Percentiles rank a stretch among this genome's conserved stretches.
Conservation (phyloP, 1,139 yeast species). For the Nadsonia starkeyi-henricii region DNA sequence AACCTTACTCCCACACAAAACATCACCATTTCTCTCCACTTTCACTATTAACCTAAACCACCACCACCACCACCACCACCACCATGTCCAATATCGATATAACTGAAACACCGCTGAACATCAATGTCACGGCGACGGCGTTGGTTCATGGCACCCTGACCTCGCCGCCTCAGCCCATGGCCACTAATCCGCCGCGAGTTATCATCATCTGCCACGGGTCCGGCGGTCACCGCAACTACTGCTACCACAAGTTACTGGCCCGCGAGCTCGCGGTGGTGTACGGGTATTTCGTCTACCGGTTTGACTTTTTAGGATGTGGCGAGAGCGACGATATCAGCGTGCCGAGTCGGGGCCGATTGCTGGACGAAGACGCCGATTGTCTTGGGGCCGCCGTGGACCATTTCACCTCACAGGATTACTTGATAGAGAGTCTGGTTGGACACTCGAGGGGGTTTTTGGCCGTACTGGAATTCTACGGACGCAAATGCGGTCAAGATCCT, state of each 20-base stretch:
- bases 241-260: conserved; percentile 57
- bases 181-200: conserved; percentile 15
- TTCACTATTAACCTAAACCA: too few species aligned
- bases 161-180: not conserved
- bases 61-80: too few species aligned
- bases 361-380: conserved; percentile 56
- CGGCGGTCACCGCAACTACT: conserved; percentile 71
- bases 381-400: conserved; percentile 33
- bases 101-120: not conserved
- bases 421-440: conserved; percentile 39
- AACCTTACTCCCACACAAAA: too few species aligned
- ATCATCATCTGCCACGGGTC: conserved; percentile 58
- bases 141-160: not conserved
- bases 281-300: conserved; percentile 54
- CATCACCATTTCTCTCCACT: too few species aligned
- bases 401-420: conserved; percentile 18
- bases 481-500: conserved; percentile 16
- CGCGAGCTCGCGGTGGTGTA: conserved; percentile 40
- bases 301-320: conserved; percentile 83
- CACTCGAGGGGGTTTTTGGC: conserved; percentile 78
- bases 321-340: conserved; percentile 54
- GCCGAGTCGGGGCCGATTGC: too few species aligned
- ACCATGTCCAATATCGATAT: not conserved
- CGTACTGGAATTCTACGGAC: conserved; percentile 36
- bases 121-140: not conserved